Base-by-base conservation (phyloP, 2,329 filamentous ascomycete species). In the Diaporthe velutina region DNA sequence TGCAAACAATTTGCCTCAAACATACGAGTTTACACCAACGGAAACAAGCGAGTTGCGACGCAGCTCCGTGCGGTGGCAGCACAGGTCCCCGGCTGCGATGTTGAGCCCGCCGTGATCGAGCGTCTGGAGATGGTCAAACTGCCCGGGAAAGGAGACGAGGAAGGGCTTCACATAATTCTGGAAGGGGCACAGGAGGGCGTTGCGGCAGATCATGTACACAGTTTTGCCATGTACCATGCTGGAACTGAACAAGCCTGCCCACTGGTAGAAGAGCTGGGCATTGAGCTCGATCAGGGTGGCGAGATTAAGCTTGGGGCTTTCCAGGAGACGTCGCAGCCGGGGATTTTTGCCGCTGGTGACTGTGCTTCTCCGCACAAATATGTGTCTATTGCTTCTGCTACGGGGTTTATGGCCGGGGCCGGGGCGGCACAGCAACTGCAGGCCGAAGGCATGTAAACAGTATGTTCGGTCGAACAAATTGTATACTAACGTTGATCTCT, bases 301-400 rank as follows among this genome's bases (percentile, higher is more conserved):
- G 57, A 40, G 35, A 60, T 60, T 22, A 60, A 60, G 57, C 57
- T 60, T 17, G 57, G 57, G 22, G 57, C 35, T 7, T 60, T 60
- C 33, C 57, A 60, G 35, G 35, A 60, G 35, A 60, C 57, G 2
- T 60, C 57, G 35, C 35, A 25, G 17, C 22, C 64, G 9, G 64
- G 64, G 3, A 25, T 68, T 22, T 68, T 68, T 38, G 64, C 64
- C 7, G 64, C 64, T 2, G 64, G 64, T 1, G 64, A 68, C 9
- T 68, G 64, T 28, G 42, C 64, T 22, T 50, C 42, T 3, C 30
- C 12, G 17, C 48, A 50, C 45, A 68, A 68, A n/a, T 60, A 60
- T 40, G 57, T 60, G 1, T 60, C 57, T 15, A 60, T 60, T 17
- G 57, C 57, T 17, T 60, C 57, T 25, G 33, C 57, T 38, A 60